Conservation (phyloP, 768 basidiomycete species). For the Leccinum longicurvipes region DNA sequence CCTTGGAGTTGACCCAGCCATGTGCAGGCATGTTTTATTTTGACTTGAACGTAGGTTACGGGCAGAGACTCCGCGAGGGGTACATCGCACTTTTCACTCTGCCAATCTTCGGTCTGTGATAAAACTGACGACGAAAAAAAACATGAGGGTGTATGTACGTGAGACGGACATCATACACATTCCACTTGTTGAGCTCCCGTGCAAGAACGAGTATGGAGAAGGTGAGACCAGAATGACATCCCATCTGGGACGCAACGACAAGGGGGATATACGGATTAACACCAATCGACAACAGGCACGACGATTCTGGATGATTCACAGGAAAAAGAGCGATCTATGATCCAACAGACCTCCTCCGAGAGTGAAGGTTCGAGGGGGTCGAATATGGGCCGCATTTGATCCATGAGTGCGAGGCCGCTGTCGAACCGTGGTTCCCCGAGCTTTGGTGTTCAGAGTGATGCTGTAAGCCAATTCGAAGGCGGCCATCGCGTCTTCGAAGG, state of each 20-base stretch:
- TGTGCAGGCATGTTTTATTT: constrained; percentile 55
- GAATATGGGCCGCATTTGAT: constrained; percentile 50
- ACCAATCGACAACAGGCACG: background rate
- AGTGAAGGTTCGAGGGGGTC: constrained; percentile 60
- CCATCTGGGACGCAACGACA: constrained; percentile 51
- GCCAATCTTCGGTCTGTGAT: constrained; percentile 79
- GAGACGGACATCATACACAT: constrained; percentile 69
- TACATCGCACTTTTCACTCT: constrained; percentile 86
- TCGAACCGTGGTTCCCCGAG: constrained; percentile 90
- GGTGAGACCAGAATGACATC: constrained; percentile 82
- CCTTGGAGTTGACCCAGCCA: constrained; percentile 57
- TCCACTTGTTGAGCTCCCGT: constrained; percentile 73
- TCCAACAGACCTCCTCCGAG: constrained; percentile 85
- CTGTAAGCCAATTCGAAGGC: constrained; percentile 58
- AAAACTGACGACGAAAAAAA: constrained; percentile 5
- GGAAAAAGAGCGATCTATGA: constrained; percentile 72
- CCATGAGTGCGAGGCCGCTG: constrained; percentile 58
- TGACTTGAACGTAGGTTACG: constrained; percentile 47
- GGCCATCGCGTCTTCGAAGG: constrained; percentile 89
- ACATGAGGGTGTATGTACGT: constrained; percentile 13
- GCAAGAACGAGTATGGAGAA: constrained; percentile 81
- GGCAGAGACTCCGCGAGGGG: constrained; percentile 65
- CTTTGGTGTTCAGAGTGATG: constrained; percentile 44
- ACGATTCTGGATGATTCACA: constrained; percentile 40
- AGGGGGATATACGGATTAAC: constrained; percentile 1